phyloP scores from a whole-genome alignment of 2,329 filamentous ascomycete species.

The Aureobasidium sp. region DNA sequence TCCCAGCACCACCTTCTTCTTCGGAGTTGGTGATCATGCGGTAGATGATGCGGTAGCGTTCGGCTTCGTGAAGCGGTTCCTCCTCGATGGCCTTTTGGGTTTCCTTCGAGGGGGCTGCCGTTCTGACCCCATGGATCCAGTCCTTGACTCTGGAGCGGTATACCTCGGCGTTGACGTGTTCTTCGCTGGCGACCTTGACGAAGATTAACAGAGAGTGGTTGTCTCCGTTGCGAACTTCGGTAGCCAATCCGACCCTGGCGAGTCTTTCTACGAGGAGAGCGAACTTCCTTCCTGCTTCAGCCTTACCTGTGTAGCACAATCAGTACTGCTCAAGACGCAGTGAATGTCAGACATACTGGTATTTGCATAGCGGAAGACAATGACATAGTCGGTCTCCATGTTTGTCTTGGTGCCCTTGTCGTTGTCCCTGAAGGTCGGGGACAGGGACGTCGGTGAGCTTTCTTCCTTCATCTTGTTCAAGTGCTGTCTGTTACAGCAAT shows the following conservation, averaged over 20 bases:
- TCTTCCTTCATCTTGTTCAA: no score
- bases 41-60: constrained; percentile 80
- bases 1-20: constrained; percentile 40
- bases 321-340: background rate
- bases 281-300: constrained; percentile 65
- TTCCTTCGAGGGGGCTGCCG: constrained; percentile 66
- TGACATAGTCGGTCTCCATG: constrained; percentile 77
- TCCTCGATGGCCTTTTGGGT: constrained; percentile 58
- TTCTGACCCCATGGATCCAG: constrained; percentile 83
- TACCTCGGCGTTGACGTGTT: constrained; percentile 68
- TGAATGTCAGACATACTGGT: constrained; percentile 41
- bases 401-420: constrained; percentile 40
- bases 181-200: constrained; percentile 65
- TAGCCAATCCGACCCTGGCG: constrained; percentile 69
- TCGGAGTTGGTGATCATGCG: constrained; percentile 52
- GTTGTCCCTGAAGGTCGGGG: constrained; percentile 18
- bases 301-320: constrained; percentile 44
- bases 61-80: constrained; percentile 77
- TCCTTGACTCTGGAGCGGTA: constrained; percentile 85
- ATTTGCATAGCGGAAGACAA: constrained; percentile 65
- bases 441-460: constrained; percentile 10
- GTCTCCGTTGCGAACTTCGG: constrained; percentile 76
- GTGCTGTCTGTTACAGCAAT: background rate
- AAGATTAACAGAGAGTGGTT: constrained; percentile 72
- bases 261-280: constrained; percentile 68